These are phyloP conservation scores for Debaryomyces fabryi DNA, from an alignment of 1,139 yeast species.

Conservation along the genomic window DNA sequence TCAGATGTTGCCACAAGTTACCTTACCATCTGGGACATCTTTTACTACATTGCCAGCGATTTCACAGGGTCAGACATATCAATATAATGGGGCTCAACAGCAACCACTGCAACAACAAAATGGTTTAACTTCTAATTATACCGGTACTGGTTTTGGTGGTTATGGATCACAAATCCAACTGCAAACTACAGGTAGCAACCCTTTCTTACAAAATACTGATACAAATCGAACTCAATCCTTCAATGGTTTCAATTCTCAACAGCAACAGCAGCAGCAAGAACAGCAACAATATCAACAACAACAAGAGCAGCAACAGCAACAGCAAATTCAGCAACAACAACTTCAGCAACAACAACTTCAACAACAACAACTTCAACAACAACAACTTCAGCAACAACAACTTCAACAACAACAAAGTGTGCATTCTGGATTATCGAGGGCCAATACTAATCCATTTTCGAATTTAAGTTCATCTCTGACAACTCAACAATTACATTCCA, in stretches of 20 bases:
- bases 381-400: slow-evolving; percentile 23
- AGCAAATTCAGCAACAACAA: slow-evolving; percentile 23
- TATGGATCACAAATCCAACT: slow-evolving; percentile 37
- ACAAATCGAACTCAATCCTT: slow-evolving; percentile 9
- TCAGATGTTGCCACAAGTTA: not conserved
- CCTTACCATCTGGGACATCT: not conserved
- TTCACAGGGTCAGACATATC: slow-evolving; percentile 17
- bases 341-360: slow-evolving; percentile 17
- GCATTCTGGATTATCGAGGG: slow-evolving; percentile 27
- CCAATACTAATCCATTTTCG: slow-evolving; percentile 49
- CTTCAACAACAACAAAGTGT: slow-evolving; percentile 11
- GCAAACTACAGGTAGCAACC: slow-evolving; percentile 31
- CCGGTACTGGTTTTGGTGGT: slow-evolving; percentile 65
- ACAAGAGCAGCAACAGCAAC: slow-evolving; percentile 17
- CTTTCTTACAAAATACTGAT: slow-evolving; percentile 23
- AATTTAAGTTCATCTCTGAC: slow-evolving; percentile 22
- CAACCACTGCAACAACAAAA: slow-evolving; percentile 13
- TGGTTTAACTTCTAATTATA: slow-evolving; percentile 33
- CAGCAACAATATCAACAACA: slow-evolving; percentile 20
- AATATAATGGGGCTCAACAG: slow-evolving; percentile 1
- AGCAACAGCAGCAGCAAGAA: slow-evolving; percentile 17
- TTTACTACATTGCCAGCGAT: slow-evolving; percentile 15
- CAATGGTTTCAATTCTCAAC: not conserved
- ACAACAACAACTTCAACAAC: slow-evolving; percentile 10
- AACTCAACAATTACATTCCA: slow-evolving; percentile 22